These are phyloP conservation scores for Colletotrichum echinochloae DNA, from an alignment of 2,329 filamentous ascomycete genomes.

Conservation along the genomic window DNA sequence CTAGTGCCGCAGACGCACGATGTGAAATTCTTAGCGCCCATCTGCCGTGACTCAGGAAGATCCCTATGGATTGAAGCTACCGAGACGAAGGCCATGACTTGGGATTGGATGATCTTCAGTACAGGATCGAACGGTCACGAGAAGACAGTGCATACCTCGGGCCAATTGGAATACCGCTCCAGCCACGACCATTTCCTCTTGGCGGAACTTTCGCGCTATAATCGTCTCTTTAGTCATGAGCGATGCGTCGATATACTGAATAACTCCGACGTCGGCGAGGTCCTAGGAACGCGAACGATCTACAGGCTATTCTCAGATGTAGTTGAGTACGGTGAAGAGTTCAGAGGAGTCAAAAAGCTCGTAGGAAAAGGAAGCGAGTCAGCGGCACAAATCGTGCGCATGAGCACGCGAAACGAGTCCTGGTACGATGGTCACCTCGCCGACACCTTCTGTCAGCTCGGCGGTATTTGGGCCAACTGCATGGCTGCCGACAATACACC, in stretches of 20 bases:
- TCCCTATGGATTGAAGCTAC: neutral
- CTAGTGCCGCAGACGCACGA: neutral
- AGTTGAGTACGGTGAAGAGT: conserved; percentile 37
- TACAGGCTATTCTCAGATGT: neutral
- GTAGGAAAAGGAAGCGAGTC: conserved; percentile 46
- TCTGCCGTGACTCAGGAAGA: neutral
- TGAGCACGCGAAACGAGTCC: conserved; percentile 35
- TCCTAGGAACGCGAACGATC: neutral
- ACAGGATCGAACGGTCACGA: neutral
- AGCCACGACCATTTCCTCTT: neutral
- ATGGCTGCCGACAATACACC: conserved; percentile 46
- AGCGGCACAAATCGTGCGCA: conserved; percentile 47
- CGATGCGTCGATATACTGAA: neutral
- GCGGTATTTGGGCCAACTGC: conserved; percentile 52
- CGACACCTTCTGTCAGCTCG: conserved; percentile 53
- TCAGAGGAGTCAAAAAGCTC: conserved; percentile 49
- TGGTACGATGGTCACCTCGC: conserved; percentile 46
- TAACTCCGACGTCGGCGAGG: neutral
- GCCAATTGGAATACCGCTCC: neutral
- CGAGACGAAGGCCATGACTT: neutral
- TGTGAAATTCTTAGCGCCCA: neutral
- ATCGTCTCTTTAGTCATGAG: neutral
- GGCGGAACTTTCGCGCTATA: neutral
- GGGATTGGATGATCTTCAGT: neutral
- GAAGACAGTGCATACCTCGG: neutral